These are phyloP conservation scores for Carex cristatella DNA, from an alignment of 176 grass and related monocot species.

Conservation along the genomic window DNA sequence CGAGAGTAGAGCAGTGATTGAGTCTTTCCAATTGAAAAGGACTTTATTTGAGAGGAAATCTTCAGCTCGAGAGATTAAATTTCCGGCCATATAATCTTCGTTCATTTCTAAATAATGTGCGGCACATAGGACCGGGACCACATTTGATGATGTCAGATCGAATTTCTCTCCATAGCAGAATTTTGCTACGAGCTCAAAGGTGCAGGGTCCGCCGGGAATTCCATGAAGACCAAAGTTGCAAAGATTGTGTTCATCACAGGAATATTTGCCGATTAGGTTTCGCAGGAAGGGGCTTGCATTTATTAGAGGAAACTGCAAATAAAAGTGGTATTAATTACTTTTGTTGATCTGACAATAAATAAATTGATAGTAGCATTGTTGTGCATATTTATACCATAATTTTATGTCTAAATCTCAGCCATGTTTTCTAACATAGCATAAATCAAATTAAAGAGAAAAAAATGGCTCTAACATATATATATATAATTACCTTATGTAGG, in stretches of 20 bases:
- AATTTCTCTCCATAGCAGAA: constrained; percentile 91
- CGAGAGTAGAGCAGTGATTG: constrained; percentile 66
- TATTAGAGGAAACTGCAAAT: constrained; percentile 69
- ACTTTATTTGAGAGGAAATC: constrained; percentile 49
- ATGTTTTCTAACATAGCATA: neutral
- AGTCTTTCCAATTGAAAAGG: constrained; percentile 70
- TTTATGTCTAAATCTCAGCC: neutral
- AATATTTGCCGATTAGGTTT: constrained; percentile 59
- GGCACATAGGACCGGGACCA: constrained; percentile 63
- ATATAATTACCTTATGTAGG: constrained; percentile 17
- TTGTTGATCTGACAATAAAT: neutral
- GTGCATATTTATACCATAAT: neutral
- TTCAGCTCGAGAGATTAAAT: constrained; percentile 72
- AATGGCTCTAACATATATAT: too few relatives aligned
- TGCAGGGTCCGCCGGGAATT: constrained; percentile 76
- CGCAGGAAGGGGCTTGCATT: constrained; percentile 64
- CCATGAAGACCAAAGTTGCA: constrained; percentile 69
- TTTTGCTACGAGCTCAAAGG: constrained; percentile 66
- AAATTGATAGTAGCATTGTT: neutral
- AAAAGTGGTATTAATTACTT: neutral
- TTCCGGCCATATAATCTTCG: constrained; percentile 68
- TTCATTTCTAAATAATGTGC: constrained; percentile 77
- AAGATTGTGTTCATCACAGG: constrained; percentile 28
- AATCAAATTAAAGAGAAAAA: too few relatives aligned
- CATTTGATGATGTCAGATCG: constrained; percentile 64